Evolutionary conservation across 805 yeast genomes (phyloP), one percentile per base, ranked within the genome.

Genomic region (Candida jianshihensis): DNA sequence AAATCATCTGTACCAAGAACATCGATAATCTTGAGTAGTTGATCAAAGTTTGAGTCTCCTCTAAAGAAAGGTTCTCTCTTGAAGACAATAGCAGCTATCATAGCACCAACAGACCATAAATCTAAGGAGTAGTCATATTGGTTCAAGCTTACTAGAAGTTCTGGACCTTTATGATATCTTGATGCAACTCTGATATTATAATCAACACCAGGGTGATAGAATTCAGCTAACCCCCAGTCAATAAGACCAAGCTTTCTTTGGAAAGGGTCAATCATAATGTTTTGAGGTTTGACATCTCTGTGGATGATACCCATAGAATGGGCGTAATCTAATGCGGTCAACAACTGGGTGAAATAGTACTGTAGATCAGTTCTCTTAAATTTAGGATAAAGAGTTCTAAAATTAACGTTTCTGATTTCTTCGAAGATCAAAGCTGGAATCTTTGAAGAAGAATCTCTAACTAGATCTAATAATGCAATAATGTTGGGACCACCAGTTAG

Each of bases 231-330:
- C 7, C 97, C 97, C 96, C 96, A 89, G 60, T 89, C 97, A 37
- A 89, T 88, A 45, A 88, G 71, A 44, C 95, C 73, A 48, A 89
- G 63, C 52, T 73, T 76, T 58, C 64, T 77, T 43, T 69, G 71
- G 41, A 70, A 64, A 37, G 85, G 96, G 59, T 89, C 96, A 48
- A 89, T 89, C 96, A 89, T 89, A 44, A 89, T 84, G 59, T 89
- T 89, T 53, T 89, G 95, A 10, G 97, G 97, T 60, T 89, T 89
- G 38, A 89, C 96, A 60, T 89, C 97, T 56, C 97, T 71, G 56
- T 89, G 97, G 78, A 89, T 88, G 42, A 89, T 86, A 17, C 97
- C 97, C 87, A 83, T 83, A 11, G 95, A 84, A 61, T 89, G 97
- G 27, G 89, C 79, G 57, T 75, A 89, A 56, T 89, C 95, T 47